phyloP scores from a whole-genome alignment of 345 rosid species.

The Gossypium mustelinum region DNA sequence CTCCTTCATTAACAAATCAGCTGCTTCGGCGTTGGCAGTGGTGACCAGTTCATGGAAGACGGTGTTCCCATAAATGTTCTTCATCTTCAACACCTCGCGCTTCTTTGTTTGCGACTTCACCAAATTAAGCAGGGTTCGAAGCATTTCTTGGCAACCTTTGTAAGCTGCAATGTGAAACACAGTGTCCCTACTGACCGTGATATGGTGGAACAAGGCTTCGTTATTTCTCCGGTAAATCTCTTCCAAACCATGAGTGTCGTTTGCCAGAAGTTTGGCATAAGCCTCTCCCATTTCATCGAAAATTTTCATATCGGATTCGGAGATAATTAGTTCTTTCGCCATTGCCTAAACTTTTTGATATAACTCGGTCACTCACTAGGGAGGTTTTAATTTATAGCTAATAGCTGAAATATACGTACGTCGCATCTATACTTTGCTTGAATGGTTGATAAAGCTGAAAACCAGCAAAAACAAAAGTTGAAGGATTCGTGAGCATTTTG shows the following conservation, averaged over 20 bases:
- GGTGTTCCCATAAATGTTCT: slow-evolving; percentile 14
- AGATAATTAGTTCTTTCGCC: not conserved
- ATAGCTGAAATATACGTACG: not conserved
- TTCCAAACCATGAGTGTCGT: not conserved
- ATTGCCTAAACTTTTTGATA: not conserved
- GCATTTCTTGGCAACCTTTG: not conserved
- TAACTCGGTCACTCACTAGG: not conserved
- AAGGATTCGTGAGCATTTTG: not conserved
- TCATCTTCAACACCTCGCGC: slow-evolving; percentile 3
- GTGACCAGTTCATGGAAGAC: slow-evolving; percentile 16
- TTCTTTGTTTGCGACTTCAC: not conserved
- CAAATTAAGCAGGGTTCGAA: not conserved
- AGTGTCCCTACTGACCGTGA: not conserved
- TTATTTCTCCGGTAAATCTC: not conserved
- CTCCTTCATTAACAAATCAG: not conserved
- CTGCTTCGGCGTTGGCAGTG: not conserved
- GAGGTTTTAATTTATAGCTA: not conserved
- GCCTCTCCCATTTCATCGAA: not conserved
- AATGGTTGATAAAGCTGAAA: slow-evolving; percentile 7
- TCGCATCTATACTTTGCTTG: slow-evolving; percentile 10
- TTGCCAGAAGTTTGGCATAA: not conserved
- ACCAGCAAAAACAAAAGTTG: not conserved
- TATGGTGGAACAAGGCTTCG: not conserved
- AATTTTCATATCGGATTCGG: not conserved
- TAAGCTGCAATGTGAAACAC: slow-evolving; percentile 19